These are phyloP conservation scores for Pseudopithomyces chartarum DNA, from an alignment of 2,329 filamentous ascomycete species.

Conservation along the genomic window DNA sequence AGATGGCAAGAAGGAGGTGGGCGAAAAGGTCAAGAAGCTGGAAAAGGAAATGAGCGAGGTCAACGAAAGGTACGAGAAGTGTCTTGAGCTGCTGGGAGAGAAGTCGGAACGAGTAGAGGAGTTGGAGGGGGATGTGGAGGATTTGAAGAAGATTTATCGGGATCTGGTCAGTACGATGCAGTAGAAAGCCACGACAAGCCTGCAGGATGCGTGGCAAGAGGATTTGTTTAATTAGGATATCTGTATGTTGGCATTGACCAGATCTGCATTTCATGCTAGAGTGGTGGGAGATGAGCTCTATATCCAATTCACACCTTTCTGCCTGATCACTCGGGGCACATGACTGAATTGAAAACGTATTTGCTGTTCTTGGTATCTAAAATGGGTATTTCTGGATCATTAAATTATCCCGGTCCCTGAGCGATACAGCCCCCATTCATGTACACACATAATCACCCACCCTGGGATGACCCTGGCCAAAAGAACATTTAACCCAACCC, in stretches of 20 bases:
- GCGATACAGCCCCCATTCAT: neutral
- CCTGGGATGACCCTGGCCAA: neutral
- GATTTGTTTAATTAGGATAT: no score
- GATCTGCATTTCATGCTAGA: no score
- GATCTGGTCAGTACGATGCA: slow-evolving; percentile 87
- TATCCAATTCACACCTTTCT: no score
- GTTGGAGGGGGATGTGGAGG: slow-evolving; percentile 82
- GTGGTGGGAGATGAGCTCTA: no score
- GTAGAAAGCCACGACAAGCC: slow-evolving; percentile 46
- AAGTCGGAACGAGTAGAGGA: slow-evolving; percentile 96
- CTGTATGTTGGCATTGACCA: no score
- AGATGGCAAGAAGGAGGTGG: slow-evolving; percentile 69
- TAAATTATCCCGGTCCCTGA: neutral
- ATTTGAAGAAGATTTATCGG: slow-evolving; percentile 95
- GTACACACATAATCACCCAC: neutral
- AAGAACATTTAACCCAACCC: no score
- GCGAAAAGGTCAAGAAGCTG: slow-evolving; percentile 65
- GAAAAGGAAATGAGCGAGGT: slow-evolving; percentile 72
- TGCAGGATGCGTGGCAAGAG: no score
- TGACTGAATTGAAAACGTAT: no score
- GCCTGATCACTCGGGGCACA: no score
- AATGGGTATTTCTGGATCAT: neutral
- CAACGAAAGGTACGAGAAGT: slow-evolving; percentile 82
- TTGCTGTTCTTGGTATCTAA: slow-evolving; percentile 2
- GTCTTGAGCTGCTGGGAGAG: slow-evolving; percentile 92